Conservation (phyloP, 1,284 basidiomycete species). For the Cryptococcus sp. region DNA sequence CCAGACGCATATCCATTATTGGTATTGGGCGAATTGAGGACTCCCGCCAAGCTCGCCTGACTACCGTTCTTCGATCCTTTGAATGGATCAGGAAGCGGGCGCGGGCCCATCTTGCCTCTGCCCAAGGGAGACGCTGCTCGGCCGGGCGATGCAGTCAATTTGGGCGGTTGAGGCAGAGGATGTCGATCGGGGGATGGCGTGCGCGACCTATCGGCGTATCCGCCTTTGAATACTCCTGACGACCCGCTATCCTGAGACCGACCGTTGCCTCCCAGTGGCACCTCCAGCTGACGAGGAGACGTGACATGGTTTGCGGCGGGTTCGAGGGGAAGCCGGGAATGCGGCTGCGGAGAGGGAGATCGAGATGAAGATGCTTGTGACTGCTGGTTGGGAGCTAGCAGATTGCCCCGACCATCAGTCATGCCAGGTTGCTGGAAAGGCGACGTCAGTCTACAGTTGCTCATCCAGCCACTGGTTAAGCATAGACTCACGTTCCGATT, state of each 20-base stretch:
- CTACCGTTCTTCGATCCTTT: conserved; percentile 17
- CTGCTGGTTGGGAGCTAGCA: conserved; percentile 7
- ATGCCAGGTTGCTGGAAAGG: conserved; percentile 6
- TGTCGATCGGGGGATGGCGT: conserved; percentile 37
- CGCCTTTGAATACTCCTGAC: conserved; percentile 3
- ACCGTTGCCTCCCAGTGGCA: conserved; percentile 4
- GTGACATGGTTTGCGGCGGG: conserved; percentile 2
- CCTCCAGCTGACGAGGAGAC: conserved; percentile 18
- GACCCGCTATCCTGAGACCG: too few species aligned
- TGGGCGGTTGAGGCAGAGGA: conserved; percentile 20
- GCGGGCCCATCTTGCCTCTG: conserved; percentile 23
- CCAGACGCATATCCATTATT: not conserved
- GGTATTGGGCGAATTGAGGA: too few species aligned
- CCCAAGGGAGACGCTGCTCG: conserved; percentile 33
- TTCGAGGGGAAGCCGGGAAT: conserved; percentile 17
- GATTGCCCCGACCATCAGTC: conserved; percentile 4
- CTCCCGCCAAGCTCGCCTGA: conserved; percentile 14
- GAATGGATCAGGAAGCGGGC: conserved; percentile 46
- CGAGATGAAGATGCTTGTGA: conserved; percentile 35
- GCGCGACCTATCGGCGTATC: conserved; percentile 23
- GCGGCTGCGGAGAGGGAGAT: conserved; percentile 39
- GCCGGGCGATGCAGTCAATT: conserved; percentile 22
- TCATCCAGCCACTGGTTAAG: not conserved
- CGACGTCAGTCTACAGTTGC: not conserved
- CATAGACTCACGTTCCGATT: conserved; percentile 37